Conservation (phyloP, 306 rosid species). For the Mimosa pudica region DNA sequence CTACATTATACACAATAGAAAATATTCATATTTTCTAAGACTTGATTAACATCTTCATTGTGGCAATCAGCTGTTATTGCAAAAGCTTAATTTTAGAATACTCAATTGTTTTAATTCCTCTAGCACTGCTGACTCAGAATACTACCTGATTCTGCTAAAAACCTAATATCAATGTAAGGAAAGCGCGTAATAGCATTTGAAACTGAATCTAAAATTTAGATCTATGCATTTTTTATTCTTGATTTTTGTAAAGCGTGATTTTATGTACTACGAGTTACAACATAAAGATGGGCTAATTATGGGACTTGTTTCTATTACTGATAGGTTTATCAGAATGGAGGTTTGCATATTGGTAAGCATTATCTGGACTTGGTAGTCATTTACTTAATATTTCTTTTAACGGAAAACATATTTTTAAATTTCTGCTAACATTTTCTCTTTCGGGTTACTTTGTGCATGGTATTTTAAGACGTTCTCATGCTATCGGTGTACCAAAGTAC, state of each 20-base stretch:
- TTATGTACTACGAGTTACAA: constrained; percentile 8
- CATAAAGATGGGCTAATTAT: constrained; percentile 41
- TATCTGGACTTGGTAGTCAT: constrained; percentile 25
- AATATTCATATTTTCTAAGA: no score
- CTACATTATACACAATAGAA: no score
- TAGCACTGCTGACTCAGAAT: not conserved
- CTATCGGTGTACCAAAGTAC: constrained; percentile 41
- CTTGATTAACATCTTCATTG: not conserved
- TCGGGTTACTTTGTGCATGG: constrained; percentile 21
- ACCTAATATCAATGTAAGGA: not conserved
- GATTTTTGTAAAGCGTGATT: not conserved
- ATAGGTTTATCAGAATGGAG: constrained; percentile 62
- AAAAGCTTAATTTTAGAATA: not conserved
- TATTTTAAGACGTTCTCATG: constrained; percentile 58
- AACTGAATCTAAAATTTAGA: not conserved
- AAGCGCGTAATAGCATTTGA: not conserved
- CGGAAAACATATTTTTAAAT: constrained; percentile 10
- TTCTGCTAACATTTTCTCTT: constrained; percentile 2
- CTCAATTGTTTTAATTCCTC: not conserved
- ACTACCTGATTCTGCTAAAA: not conserved
- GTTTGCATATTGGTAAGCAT: constrained; percentile 66
- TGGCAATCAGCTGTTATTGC: not conserved
- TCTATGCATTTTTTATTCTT: not conserved
- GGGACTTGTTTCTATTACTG: constrained; percentile 31
- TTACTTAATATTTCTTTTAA: constrained; percentile 6